A percentile compares a stretch with the other conserved stretches of the same genome.
These are phyloP conservation scores for Phlebiopsis gigantea DNA, from an alignment of 768 basidiomycete species.

Conservation along the genomic window DNA sequence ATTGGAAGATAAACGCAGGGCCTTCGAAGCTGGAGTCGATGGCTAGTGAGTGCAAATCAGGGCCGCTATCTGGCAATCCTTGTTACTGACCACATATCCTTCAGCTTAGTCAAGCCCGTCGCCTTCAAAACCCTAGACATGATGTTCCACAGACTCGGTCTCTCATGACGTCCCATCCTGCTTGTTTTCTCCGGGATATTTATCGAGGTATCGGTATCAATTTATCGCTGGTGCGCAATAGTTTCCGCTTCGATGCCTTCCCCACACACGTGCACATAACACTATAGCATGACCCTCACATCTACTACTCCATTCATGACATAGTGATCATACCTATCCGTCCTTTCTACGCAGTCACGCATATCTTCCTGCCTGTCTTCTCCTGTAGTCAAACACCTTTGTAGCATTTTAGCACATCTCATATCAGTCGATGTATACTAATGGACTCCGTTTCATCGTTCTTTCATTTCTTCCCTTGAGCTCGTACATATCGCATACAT, in stretches of 20 bases:
- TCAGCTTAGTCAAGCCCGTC: slow-evolving; percentile 89
- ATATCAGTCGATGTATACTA: slow-evolving; percentile 11
- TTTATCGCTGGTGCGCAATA: background rate
- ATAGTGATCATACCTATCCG: background rate
- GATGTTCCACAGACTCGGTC: slow-evolving; percentile 72
- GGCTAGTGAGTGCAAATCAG: slow-evolving; percentile 93
- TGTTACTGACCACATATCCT: background rate
- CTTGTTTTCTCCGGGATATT: slow-evolving; percentile 1
- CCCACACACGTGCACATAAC: background rate
- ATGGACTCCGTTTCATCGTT: background rate
- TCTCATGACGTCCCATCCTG: slow-evolving; percentile 27
- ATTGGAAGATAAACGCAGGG: slow-evolving; percentile 83
- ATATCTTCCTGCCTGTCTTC: background rate
- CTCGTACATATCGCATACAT: too few species aligned
- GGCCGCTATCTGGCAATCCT: too few species aligned
- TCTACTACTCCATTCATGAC: background rate
- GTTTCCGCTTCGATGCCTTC: background rate
- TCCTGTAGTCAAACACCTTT: slow-evolving; percentile 10
- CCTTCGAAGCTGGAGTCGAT: slow-evolving; percentile 90
- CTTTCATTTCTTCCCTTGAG: background rate
- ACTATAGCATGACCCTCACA: background rate
- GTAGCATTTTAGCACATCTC: slow-evolving; percentile 4
- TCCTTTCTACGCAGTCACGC: slow-evolving; percentile 1
- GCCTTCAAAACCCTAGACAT: slow-evolving; percentile 88
- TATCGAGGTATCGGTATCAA: background rate